Evolutionary conservation across 2,329 filamentous ascomycete species (phyloP).

Genomic region (Aspergillus neotritici): DNA sequence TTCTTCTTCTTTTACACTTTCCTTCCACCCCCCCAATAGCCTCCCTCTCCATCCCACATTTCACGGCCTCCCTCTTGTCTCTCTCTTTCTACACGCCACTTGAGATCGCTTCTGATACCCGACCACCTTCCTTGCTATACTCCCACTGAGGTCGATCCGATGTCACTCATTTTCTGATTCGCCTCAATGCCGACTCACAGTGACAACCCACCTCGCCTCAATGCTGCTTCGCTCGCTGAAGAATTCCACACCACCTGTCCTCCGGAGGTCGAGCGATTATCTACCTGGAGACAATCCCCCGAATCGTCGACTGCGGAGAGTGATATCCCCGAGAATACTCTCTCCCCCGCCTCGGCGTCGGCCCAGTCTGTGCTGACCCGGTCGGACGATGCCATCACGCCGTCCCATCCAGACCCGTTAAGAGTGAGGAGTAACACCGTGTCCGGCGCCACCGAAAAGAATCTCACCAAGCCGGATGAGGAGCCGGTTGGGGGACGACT

Average conservation of each 20-base stretch:
- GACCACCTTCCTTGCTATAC: too few species aligned
- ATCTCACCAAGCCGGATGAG: constrained; percentile 27
- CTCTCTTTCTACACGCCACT: constrained; percentile 15
- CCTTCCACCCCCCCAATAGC: neutral
- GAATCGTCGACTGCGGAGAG: constrained; percentile 20
- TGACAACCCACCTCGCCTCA: constrained; percentile 39
- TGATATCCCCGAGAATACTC: constrained; percentile 25
- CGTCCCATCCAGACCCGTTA: constrained; percentile 22
- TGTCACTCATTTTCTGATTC: constrained; percentile 33
- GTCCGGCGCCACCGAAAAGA: constrained; percentile 16
- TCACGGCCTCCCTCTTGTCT: constrained; percentile 16
- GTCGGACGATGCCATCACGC: constrained; percentile 22
- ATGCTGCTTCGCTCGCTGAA: constrained; percentile 40
- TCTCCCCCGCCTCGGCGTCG: constrained; percentile 20
- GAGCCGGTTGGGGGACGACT: constrained; percentile 27
- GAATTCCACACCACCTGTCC: constrained; percentile 46
- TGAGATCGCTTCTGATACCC: constrained; percentile 1
- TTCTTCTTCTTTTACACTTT: constrained; percentile 9
- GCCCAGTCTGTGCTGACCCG: constrained; percentile 23
- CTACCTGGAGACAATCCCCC: constrained; percentile 29
- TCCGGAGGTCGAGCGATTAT: constrained; percentile 39
- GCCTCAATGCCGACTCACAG: constrained; percentile 48
- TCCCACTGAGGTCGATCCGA: constrained; percentile 22
- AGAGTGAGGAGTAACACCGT: constrained; percentile 18
- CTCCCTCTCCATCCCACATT: neutral